Conservation (phyloP, 495 filamentous ascomycete species). For the Monascus purpureus region DNA sequence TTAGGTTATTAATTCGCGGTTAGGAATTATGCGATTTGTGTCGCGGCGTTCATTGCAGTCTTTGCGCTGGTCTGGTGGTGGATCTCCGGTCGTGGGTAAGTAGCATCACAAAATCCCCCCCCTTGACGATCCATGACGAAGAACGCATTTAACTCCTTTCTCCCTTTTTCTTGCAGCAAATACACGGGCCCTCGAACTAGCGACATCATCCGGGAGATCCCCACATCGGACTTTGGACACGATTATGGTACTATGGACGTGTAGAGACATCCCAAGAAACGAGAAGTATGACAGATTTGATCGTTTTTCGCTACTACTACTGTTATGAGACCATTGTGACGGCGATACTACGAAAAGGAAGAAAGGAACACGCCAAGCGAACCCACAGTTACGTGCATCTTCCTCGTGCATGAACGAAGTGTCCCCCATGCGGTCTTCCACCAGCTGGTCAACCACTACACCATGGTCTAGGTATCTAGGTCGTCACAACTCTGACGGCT, state of each 20-base stretch:
- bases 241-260: constrained; percentile 13
- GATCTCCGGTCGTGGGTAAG: constrained; percentile 43
- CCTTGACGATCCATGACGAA: neutral
- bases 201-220: constrained; percentile 25
- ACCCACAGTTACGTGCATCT: too few species aligned
- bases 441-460: too few species aligned
- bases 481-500: too few species aligned
- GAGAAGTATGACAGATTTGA: too few species aligned
- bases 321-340: too few species aligned
- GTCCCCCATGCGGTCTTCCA: too few species aligned
- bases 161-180: constrained; percentile 18
- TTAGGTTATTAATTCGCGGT: constrained; percentile 1
- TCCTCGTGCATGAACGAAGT: too few species aligned
- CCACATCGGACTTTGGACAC: constrained; percentile 17
- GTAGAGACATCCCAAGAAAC: too few species aligned
- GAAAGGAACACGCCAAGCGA: too few species aligned
- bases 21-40: constrained; percentile 55
- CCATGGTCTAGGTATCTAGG: too few species aligned
- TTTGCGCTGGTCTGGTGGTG: constrained; percentile 58
- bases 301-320: too few species aligned
- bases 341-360: too few species aligned
- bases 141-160: constrained; percentile 1
- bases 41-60: constrained; percentile 45
- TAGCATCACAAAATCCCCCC: constrained; percentile 1
- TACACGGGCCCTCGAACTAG: constrained; percentile 44